phyloP scores from a whole-genome alignment of 2,329 filamentous ascomycete genomes.

The Tolypocladium guangdongense region DNA sequence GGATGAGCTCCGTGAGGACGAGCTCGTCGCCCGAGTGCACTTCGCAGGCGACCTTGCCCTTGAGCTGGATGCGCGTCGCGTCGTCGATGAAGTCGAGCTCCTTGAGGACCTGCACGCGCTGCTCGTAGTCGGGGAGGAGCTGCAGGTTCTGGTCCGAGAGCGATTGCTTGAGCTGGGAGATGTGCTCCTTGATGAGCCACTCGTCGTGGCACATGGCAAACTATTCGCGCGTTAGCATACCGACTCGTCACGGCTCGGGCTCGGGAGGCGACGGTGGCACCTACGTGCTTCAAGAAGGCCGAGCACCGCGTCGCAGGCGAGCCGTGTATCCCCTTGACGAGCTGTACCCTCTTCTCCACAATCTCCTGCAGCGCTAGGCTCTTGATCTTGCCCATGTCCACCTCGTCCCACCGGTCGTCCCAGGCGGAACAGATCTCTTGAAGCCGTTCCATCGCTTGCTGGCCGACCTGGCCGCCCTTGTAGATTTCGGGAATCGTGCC shows the following conservation, averaged over 20 bases:
- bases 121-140: slow-evolving; percentile 90
- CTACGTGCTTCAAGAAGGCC: slow-evolving; percentile 77
- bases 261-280: slow-evolving; percentile 20
- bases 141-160: slow-evolving; percentile 96
- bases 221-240: slow-evolving; percentile 31
- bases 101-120: slow-evolving; percentile 82
- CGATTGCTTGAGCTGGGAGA: slow-evolving; percentile 72
- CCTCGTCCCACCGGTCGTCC: slow-evolving; percentile 72
- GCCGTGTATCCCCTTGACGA: slow-evolving; percentile 50
- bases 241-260: neutral
- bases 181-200: slow-evolving; percentile 92
- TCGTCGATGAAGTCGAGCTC: slow-evolving; percentile 89
- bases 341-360: slow-evolving; percentile 57
- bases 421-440: slow-evolving; percentile 61
- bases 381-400: slow-evolving; percentile 71
- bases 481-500: slow-evolving; percentile 51
- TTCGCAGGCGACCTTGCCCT: slow-evolving; percentile 97
- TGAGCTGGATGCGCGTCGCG: slow-evolving; percentile 78
- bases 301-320: slow-evolving; percentile 60
- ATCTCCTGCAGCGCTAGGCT: slow-evolving; percentile 74
- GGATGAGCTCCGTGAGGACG: slow-evolving; percentile 87
- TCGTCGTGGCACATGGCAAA: slow-evolving; percentile 95
- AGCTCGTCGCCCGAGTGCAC: slow-evolving; percentile 96
- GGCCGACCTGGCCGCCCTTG: slow-evolving; percentile 35
- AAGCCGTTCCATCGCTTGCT: slow-evolving; percentile 56